These are phyloP conservation scores for Yamadazyma diospyri DNA, from an alignment of 1,139 yeast species.

Conservation along the genomic window DNA sequence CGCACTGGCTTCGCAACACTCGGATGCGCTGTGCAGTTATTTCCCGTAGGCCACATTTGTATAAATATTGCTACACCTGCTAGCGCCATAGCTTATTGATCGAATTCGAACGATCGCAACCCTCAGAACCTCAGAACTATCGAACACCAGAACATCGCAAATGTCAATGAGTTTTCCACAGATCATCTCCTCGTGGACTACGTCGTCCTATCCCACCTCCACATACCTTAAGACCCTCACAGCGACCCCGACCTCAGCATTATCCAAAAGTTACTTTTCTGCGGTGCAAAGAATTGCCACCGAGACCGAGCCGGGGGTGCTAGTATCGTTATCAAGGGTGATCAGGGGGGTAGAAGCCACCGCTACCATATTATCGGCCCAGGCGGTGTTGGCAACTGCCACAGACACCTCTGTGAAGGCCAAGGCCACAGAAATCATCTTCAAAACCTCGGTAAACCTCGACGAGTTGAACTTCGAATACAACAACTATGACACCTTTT, in stretches of 20 bases:
- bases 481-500: constrained; percentile 22
- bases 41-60: too few relatives aligned
- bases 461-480: constrained; percentile 24
- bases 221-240: constrained; percentile 16
- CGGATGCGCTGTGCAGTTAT: too few relatives aligned
- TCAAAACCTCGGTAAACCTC: constrained; percentile 31
- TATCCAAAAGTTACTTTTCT: constrained; percentile 16
- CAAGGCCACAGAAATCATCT: constrained; percentile 30
- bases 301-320: constrained; percentile 11
- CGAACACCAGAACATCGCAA: too few relatives aligned
- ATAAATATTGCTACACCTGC: too few relatives aligned
- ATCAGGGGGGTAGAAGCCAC: constrained; percentile 40
- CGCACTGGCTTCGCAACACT: too few relatives aligned
- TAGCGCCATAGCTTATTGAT: too few relatives aligned
- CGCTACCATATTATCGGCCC: constrained; percentile 30
- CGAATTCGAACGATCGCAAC: too few relatives aligned
- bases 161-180: constrained; percentile 6
- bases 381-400: constrained; percentile 38
- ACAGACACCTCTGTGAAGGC: constrained; percentile 26
- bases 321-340: constrained; percentile 20
- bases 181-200: constrained; percentile 18
- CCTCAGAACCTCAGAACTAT: too few relatives aligned
- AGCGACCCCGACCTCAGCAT: constrained; percentile 19
- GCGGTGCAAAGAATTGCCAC: constrained; percentile 16
- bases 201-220: constrained; percentile 19